Conservation (phyloP, 83 land plant species). For the Thuja plicata region DNA sequence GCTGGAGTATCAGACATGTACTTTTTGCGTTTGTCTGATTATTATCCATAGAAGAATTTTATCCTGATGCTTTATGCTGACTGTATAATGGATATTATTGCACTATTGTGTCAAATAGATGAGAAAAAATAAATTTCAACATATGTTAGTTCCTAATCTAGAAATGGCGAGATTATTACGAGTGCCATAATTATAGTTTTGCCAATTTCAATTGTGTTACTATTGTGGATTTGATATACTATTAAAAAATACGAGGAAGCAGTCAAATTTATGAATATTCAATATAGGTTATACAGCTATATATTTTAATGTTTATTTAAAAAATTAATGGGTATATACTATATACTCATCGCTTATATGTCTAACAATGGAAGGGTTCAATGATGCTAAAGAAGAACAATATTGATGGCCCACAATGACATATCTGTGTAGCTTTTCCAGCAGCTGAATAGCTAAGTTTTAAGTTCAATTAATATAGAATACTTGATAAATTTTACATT, state of each 20-base stretch:
- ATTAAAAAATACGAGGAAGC: neutral
- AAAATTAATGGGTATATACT: no score
- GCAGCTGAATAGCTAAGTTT: neutral
- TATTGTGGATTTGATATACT: neutral
- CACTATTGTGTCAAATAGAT: neutral
- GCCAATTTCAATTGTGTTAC: neutral
- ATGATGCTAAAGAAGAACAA: neutral
- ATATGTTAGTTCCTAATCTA: neutral
- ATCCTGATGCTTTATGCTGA: neutral
- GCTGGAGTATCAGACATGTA: neutral
- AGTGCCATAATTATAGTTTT: neutral
- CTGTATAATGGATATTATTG: neutral
- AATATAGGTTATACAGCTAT: neutral
- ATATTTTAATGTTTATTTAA: no score
- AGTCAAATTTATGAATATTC: neutral
- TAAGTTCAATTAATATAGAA: no score
- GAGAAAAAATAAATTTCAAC: neutral
- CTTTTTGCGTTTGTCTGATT: neutral
- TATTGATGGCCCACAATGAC: neutral
- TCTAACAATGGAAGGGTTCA: neutral
- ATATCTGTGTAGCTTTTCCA: neutral
- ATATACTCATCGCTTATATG: no score
- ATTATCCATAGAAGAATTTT: neutral
- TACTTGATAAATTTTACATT: no score
- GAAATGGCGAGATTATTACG: neutral